Evolutionary conservation across 1,284 basidiomycete genomes (phyloP), one percentile per base, ranked within the genome.

Genomic region (Cystobasidium sp.): DNA sequence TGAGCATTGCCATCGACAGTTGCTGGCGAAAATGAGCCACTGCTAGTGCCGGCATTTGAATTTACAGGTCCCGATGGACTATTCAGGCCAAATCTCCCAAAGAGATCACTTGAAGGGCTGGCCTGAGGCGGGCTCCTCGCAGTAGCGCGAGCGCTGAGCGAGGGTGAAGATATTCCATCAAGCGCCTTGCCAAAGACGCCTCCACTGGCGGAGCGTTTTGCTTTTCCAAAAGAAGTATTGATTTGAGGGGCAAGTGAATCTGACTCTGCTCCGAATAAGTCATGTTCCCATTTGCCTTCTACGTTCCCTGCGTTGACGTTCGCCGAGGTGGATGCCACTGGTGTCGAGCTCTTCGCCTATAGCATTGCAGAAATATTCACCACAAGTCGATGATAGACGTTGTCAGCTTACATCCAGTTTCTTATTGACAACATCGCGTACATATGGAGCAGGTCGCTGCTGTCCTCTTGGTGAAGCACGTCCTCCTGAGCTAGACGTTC

Each of bases 241-340:
- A 74, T 24, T 16, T 49, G 46, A n/a, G 72, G 72, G 20, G 39
- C 18, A 22, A 61, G 61, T 46, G 68, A 44, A 53, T 74, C 65
- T 41, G 72, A 74, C 18, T 67, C 47, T 16, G 72, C 51, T 53
- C 43, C 24, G 64, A 74, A 74, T 22, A 74, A 56, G 58, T 74
- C 72, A 53, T 68, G 72, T 59, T 67, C 51, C 72, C 72, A 74
- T 53, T 67, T 47, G 43, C 56, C 65, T 6, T 74, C 65, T 14
- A 73, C 70, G 51, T 53, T 49, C 12, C 37, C 44, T 49, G 43
- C 12, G 18, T 10, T 12, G 20, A 20, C 3, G 9, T 18, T 31
- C 10, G 6, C 47, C 43, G 61, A 63, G 43, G 14, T 31, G 16
- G 61, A 43, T 14, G 61, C 14, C 24, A 20, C 20, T 16, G 61